Percentiles rank a stretch among this genome's conserved stretches.
These are phyloP conservation scores for Ceriops tagal DNA, from an alignment of 345 rosid species.

Conservation along the genomic window DNA sequence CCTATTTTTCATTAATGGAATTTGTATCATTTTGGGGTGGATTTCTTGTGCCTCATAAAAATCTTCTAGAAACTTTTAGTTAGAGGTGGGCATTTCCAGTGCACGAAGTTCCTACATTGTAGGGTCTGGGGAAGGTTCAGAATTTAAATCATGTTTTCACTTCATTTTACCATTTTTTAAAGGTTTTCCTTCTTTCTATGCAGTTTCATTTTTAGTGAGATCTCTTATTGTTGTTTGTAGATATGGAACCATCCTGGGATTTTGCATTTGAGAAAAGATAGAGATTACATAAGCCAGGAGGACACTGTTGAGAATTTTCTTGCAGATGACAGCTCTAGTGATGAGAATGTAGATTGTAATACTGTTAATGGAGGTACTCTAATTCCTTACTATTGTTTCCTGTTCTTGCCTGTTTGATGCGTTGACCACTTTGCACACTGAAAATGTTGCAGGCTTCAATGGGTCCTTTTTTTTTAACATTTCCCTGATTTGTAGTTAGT, in stretches of 20 bases:
- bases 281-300: conserved; percentile 53
- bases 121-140: too few species aligned
- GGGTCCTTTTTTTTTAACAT: background rate
- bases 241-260: conserved; percentile 99
- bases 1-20: too few species aligned
- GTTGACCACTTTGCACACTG: too few species aligned
- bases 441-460: too few species aligned
- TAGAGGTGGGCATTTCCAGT: too few species aligned
- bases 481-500: background rate
- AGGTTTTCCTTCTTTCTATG: background rate
- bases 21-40: too few species aligned
- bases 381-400: background rate
- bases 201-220: conserved; percentile 6
- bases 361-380: conserved; percentile 64
- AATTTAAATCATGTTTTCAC: background rate
- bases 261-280: conserved; percentile 80
- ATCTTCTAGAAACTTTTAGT: too few species aligned
- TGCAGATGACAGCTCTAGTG: conserved; percentile 90
- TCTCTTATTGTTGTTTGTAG: conserved; percentile 40
- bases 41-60: too few species aligned
- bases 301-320: conserved; percentile 66
- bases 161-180: background rate
- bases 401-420: too few species aligned
- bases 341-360: conserved; percentile 82
- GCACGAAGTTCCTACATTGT: too few species aligned